Conservation (phyloP, 331 rosid species). For the Acacia concinna region DNA sequence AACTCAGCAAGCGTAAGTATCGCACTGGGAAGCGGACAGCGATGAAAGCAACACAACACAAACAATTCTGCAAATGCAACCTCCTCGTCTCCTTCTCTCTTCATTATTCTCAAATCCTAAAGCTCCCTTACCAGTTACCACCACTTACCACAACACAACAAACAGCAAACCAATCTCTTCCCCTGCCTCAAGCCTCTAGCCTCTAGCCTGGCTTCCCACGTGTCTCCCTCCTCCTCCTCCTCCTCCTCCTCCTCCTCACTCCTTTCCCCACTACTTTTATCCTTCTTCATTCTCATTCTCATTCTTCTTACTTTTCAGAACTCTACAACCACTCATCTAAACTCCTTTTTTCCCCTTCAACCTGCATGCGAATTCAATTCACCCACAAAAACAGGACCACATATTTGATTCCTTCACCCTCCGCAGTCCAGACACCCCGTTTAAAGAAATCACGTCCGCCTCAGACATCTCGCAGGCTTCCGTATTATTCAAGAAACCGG, state of each 20-base stretch:
- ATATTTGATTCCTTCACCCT: background rate
- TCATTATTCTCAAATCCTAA: background rate
- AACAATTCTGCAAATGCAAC: background rate
- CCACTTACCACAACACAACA: background rate
- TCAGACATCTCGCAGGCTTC: background rate
- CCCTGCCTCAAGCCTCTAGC: background rate
- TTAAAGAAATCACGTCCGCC: background rate
- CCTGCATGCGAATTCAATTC: background rate
- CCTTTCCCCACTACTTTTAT: background rate
- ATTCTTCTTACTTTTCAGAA: background rate
- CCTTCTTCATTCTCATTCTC: background rate
- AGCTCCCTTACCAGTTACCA: too few relatives aligned
- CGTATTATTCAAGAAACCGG: slow-evolving; percentile 31
- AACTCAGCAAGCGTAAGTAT: slow-evolving; percentile 10
- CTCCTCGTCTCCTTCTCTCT: background rate
- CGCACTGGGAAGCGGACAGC: slow-evolving; percentile 49
- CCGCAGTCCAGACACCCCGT: background rate
- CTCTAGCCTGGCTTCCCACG: slow-evolving; percentile 24
- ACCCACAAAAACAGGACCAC: background rate
- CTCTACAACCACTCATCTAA: slow-evolving; percentile 2
- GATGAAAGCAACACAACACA: background rate
- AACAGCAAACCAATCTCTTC: background rate
- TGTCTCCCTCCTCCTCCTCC: slow-evolving; percentile 28
- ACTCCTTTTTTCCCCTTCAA: slow-evolving; percentile 13
- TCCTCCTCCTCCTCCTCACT: background rate